Evolutionary conservation across 139 green algal species (phyloP), one percentile per base, ranked within the genome.

Genomic region (Chlamydomonas asymmetrica): DNA sequence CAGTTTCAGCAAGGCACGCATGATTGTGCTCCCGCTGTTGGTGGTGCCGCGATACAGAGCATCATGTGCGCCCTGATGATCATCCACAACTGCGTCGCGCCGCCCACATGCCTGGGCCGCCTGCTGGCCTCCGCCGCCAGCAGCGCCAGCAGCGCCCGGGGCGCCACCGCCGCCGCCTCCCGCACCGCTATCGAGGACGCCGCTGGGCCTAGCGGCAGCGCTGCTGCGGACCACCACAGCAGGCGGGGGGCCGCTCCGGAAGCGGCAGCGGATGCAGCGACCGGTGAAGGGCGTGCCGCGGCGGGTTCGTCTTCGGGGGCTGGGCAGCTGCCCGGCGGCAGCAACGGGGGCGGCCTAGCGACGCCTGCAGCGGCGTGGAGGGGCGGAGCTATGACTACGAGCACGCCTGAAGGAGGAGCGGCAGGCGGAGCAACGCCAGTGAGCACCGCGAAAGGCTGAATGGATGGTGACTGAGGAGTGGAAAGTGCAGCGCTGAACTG

Each of bases 11-110:
- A n/a, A n/a, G n/a, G n/a, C n/a, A n/a, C n/a, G 22, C 56, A 13
- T 79, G 73, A 29, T 57, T 43, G n/a, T 22, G 22, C 29, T 41
- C 8, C 45, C 37, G 4, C 27, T 31, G 10, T 59, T 18, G 56
- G 27, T 18, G 7, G 20, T 37, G 73, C 39, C 69, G 59, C 23
- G 35, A 52, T 45, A 4, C 22, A 86, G 76, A 38, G 90, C 18
- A 88, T 88, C 35, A 41, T 52, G n/a, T 61, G 71, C 59, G 88
- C 90, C 0, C 85, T 94, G 40, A 63, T 82, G 1, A 82, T 90
- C 0, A 68, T 94, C 1, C 62, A 41, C 49, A 90, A 92, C 74
- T 81, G 83, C 49, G 74, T 93, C 20, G 78, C 73, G 5, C 61
- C 82, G 3, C 84, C 88, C 22, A 76, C 81, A 0, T 80, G 83